Evolutionary conservation across 2,329 filamentous ascomycete genomes (phyloP).

Genomic region (Botryosphaeria dothidea): DNA sequence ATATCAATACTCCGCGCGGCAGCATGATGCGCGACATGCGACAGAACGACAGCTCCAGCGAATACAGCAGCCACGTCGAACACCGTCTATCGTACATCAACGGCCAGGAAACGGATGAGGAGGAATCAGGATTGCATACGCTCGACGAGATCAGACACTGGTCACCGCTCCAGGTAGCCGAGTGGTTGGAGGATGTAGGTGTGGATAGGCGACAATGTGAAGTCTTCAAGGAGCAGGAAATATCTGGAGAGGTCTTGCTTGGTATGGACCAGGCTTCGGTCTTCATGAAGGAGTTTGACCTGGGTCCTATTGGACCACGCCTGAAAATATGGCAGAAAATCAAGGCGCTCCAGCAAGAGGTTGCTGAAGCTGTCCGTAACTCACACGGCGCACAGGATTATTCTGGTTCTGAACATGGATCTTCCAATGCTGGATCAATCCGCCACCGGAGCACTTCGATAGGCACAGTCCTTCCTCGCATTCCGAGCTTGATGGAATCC

Average conservation of each 20-base stretch:
- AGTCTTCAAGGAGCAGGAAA: constrained; percentile 94
- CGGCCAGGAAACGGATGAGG: constrained; percentile 92
- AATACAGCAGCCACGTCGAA: constrained; percentile 77
- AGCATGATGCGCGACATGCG: constrained; percentile 53
- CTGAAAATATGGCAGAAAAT: constrained; percentile 97
- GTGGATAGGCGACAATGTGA: constrained; percentile 90
- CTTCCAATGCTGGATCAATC: constrained; percentile 6
- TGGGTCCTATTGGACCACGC: constrained; percentile 85
- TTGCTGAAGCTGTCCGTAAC: constrained; percentile 43
- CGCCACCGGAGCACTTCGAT: constrained; percentile 37
- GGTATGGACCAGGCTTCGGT: constrained; percentile 95
- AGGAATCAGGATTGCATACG: constrained; percentile 72
- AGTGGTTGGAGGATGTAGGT: constrained; percentile 81
- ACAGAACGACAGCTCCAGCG: constrained; percentile 71
- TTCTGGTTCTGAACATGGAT: constrained; percentile 44
- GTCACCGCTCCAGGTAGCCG: constrained; percentile 80
- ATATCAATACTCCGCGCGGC: constrained; percentile 67
- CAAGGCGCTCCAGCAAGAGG: constrained; percentile 85
- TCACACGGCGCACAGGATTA: constrained; percentile 1
- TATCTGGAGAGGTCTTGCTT: constrained; percentile 86
- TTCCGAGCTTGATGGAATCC: constrained; percentile 38
- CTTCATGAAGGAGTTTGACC: constrained; percentile 92
- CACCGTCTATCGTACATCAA: constrained; percentile 87
- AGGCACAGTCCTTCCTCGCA: constrained; percentile 39
- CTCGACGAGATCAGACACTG: constrained; percentile 76